A percentile compares a stretch with the other conserved stretches of the same genome.
Conservation (phyloP, 306 rosid genomes). For the Inga laurina region DNA sequence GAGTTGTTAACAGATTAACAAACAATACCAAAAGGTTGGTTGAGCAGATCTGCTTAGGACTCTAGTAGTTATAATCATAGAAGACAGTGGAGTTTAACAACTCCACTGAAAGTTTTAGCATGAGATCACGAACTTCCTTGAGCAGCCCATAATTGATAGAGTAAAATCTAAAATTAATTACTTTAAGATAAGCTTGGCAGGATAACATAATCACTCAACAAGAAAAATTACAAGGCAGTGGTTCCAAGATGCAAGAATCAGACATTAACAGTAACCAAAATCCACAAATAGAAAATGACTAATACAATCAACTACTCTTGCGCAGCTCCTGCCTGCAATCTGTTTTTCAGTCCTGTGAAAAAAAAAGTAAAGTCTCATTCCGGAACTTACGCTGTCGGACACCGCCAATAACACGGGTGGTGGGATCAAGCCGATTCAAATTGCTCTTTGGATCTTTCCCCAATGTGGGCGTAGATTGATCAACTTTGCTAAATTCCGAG, state of each 20-base stretch:
- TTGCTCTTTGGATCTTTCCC: constrained; percentile 50
- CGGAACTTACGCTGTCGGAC: constrained; percentile 74
- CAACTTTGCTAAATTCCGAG: constrained; percentile 13
- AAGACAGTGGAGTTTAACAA: neutral
- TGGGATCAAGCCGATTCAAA: constrained; percentile 81
- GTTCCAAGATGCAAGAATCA: neutral
- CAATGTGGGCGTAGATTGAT: constrained; percentile 26
- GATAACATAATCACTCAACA: neutral
- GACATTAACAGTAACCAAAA: neutral
- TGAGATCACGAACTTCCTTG: neutral
- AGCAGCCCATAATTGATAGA: neutral
- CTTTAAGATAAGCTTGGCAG: neutral
- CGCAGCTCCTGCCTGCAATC: neutral
- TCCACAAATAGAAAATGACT: neutral
- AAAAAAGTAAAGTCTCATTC: neutral
- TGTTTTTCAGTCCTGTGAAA: neutral
- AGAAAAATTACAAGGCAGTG: neutral
- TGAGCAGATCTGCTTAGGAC: neutral
- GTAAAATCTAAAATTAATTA: neutral
- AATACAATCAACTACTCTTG: neutral
- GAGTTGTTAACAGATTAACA: neutral
- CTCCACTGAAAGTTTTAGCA: neutral
- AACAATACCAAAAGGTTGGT: neutral
- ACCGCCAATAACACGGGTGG: constrained; percentile 69
- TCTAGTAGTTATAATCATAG: neutral